Evolutionary conservation across 1,284 basidiomycete species (phyloP).

Genomic region (Fomitopsis palustris): DNA sequence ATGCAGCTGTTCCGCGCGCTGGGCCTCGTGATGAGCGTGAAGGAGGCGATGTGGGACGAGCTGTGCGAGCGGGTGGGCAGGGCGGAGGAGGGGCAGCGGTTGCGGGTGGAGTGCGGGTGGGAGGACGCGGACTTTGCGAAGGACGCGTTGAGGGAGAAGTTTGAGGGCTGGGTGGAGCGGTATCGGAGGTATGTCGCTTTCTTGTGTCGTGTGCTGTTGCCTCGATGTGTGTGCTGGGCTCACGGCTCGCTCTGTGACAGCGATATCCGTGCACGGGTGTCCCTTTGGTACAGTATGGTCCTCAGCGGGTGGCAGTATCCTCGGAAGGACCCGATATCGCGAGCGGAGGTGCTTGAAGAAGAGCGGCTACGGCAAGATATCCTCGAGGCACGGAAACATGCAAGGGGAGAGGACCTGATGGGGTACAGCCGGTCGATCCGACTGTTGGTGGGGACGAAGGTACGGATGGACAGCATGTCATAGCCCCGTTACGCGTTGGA

Average conservation of each 20-base stretch:
- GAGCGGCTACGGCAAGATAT: conserved; percentile 61
- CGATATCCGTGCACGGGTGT: conserved; percentile 66
- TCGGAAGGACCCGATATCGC: conserved; percentile 55
- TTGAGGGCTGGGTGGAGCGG: conserved; percentile 60
- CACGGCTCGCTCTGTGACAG: too few relatives aligned
- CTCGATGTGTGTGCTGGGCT: background rate
- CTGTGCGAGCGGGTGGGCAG: conserved; percentile 52
- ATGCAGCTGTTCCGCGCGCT: conserved; percentile 71
- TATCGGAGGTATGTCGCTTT: conserved; percentile 49
- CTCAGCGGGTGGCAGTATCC: conserved; percentile 62
- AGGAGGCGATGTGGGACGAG: conserved; percentile 82
- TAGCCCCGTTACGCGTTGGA: background rate
- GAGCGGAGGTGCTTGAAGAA: conserved; percentile 67
- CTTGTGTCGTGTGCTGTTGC: background rate
- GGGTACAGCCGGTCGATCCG: conserved; percentile 58
- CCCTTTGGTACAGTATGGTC: conserved; percentile 64
- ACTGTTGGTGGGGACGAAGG: conserved; percentile 61
- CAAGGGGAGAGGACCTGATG: conserved; percentile 51
- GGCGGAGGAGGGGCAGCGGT: conserved; percentile 42
- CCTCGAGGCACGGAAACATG: conserved; percentile 53
- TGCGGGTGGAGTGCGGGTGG: conserved; percentile 58
- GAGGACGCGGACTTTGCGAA: conserved; percentile 58
- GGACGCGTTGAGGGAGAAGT: conserved; percentile 50
- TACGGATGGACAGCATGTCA: conserved; percentile 2
- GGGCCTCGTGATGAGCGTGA: conserved; percentile 60